Evolutionary conservation across 176 grass and related monocot species (phyloP).

Genomic region (Saccharum spontaneum): DNA sequence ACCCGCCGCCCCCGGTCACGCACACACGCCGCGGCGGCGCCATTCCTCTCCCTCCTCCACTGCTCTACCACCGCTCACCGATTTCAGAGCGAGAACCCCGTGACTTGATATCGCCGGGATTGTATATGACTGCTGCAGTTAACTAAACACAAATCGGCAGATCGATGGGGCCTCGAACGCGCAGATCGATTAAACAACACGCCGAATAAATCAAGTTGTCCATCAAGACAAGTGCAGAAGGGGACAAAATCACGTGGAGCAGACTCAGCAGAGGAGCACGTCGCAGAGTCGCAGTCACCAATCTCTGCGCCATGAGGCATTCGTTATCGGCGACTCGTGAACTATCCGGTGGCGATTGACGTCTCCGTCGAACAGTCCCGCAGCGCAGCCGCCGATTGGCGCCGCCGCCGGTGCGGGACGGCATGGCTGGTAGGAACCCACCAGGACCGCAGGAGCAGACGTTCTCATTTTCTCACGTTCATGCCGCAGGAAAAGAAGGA

Average conservation of each 20-base stretch:
- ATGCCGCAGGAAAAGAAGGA: neutral
- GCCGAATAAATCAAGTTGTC: neutral
- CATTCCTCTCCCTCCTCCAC: neutral
- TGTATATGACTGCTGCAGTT: neutral
- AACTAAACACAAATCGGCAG: neutral
- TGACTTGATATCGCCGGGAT: neutral
- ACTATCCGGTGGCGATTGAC: neutral
- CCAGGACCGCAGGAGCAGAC: neutral
- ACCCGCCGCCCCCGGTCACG: constrained; percentile 63
- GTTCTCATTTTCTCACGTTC: neutral
- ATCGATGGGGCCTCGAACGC: neutral
- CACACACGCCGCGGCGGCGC: constrained; percentile 24
- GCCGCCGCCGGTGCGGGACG: neutral
- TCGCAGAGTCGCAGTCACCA: neutral
- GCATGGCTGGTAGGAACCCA: neutral
- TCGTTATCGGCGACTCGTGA: neutral
- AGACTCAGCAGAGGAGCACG: neutral
- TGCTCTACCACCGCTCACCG: neutral
- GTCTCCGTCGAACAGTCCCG: neutral
- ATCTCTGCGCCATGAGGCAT: neutral
- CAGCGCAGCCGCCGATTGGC: neutral
- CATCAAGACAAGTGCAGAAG: neutral
- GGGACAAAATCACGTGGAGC: constrained; percentile 33
- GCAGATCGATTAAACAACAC: neutral
- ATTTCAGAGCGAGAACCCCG: neutral